Evolutionary conservation across 257 asterid species (phyloP).

Genomic region (Marsdenia floribunda): DNA sequence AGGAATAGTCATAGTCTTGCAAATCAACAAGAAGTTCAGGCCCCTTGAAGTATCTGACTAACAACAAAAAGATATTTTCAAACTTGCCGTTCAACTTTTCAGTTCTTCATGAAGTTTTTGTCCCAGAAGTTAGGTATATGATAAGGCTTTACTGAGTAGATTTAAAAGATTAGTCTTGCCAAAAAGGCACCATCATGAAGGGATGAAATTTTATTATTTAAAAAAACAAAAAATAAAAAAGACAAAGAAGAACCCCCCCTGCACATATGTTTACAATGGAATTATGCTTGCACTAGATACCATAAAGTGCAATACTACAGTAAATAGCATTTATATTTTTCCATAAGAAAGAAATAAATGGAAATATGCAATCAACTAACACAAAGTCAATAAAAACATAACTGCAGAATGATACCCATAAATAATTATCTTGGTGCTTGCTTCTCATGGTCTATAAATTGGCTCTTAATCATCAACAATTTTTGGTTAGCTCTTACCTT

Average conservation of each 20-base stretch:
- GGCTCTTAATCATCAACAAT: background rate
- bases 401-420: background rate
- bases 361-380: background rate
- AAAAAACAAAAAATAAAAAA: too few species aligned
- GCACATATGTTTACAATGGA: background rate
- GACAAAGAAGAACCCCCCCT: too few species aligned
- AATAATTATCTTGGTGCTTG: background rate
- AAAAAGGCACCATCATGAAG: background rate
- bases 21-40: slow-evolving; percentile 72
- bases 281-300: background rate
- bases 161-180: background rate
- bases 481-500: slow-evolving; percentile 23
- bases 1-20: slow-evolving; percentile 77
- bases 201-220: too few species aligned
- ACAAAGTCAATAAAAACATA: background rate
- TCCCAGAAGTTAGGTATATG: background rate
- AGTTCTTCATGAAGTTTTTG: background rate
- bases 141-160: background rate
- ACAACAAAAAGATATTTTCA: slow-evolving; percentile 19
- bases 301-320: background rate
- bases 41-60: slow-evolving; percentile 44
- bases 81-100: background rate
- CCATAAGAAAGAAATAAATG: background rate
- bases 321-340: background rate
- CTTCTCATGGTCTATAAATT: background rate